A percentile compares a stretch with the other conserved stretches of the same genome.
Evolutionary conservation across 305 asterid genomes (phyloP).

Genomic region (Fraxinus albicans): DNA sequence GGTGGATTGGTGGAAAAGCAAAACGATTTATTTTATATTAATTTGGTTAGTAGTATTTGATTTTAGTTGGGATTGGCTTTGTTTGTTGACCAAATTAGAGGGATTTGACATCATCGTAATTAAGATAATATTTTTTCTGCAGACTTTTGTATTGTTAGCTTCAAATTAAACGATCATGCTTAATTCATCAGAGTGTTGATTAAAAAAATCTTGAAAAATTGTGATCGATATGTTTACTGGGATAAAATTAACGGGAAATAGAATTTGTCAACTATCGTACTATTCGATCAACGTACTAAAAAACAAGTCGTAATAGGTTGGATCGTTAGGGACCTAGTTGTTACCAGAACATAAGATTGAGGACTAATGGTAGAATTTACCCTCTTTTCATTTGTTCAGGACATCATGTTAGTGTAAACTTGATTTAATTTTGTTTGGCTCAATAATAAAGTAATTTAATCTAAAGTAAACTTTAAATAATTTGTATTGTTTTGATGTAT

Average conservation of each 20-base stretch:
- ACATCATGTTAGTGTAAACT: neutral
- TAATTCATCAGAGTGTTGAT: neutral
- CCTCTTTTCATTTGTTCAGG: too few relatives aligned
- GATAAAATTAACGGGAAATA: too few relatives aligned
- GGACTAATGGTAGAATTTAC: neutral
- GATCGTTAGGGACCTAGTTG: neutral
- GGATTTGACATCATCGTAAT: constrained; percentile 17
- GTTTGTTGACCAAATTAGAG: constrained; percentile 52
- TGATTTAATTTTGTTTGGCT: neutral
- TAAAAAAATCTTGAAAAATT: neutral
- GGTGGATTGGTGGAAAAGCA: neutral
- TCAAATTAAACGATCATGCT: neutral
- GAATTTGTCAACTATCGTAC: too few relatives aligned
- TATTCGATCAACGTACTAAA: too few relatives aligned
- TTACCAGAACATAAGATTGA: neutral
- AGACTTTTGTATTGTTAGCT: neutral
- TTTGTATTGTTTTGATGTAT: neutral
- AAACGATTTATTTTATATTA: neutral
- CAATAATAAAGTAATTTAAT: neutral
- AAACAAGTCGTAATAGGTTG: neutral
- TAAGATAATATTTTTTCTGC: neutral
- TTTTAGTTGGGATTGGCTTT: constrained; percentile 29
- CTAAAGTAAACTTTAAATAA: too few relatives aligned
- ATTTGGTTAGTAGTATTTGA: constrained; percentile 16
- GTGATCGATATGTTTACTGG: neutral